Percentiles rank a stretch among this genome's conserved stretches.
Conservation (phyloP, 257 asterid genomes). For the Solanum okadae region DNA sequence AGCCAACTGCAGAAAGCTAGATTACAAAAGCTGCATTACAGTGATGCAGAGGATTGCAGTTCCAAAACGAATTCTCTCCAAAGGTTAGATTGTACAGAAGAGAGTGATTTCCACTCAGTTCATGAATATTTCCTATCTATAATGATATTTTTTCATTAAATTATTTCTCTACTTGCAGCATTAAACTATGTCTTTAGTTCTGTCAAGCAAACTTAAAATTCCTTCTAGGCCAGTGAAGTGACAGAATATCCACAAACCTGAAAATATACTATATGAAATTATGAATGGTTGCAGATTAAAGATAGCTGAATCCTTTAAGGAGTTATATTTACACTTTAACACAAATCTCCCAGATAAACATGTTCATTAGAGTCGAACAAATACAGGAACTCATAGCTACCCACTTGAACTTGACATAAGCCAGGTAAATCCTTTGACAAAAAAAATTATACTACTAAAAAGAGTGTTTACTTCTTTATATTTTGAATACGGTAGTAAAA, state of each 20-base stretch:
- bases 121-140: background rate
- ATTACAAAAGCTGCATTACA: background rate
- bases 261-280: background rate
- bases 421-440: background rate
- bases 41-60: background rate
- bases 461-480: background rate
- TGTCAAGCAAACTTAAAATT: background rate
- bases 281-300: background rate
- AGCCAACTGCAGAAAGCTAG: background rate
- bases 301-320: background rate
- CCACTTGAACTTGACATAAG: background rate
- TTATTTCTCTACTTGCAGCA: background rate
- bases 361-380: background rate
- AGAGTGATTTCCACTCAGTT: background rate
- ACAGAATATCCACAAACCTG: background rate
- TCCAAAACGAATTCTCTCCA: background rate
- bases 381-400: background rate
- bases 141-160: background rate
- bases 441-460: background rate
- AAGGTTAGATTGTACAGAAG: background rate
- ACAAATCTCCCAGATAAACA: background rate
- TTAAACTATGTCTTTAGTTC: background rate
- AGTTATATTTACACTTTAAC: background rate
- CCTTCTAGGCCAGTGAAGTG: background rate
- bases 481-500: background rate